These are phyloP conservation scores for Yamadazyma conglobata DNA, from an alignment of 1,139 yeast species.

Conservation along the genomic window DNA sequence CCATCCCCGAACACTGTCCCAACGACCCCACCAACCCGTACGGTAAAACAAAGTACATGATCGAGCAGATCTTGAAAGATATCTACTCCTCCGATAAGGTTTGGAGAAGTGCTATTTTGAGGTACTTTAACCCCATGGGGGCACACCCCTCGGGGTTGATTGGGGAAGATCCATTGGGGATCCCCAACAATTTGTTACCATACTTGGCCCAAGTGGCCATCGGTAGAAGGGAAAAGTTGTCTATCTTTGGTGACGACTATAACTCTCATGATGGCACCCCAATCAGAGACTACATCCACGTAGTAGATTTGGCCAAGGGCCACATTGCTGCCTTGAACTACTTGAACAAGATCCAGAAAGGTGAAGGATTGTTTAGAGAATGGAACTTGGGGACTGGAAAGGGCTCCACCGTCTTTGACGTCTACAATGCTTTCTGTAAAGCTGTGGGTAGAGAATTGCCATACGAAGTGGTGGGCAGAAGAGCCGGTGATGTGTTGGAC, in stretches of 20 bases:
- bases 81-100: constrained; percentile 42
- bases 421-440: constrained; percentile 60
- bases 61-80: constrained; percentile 63
- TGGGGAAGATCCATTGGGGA: constrained; percentile 79
- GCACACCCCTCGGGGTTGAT: constrained; percentile 79
- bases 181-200: constrained; percentile 75
- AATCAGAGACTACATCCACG: constrained; percentile 79
- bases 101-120: constrained; percentile 65
- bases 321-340: constrained; percentile 70
- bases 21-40: constrained; percentile 75
- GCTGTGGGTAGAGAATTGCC: constrained; percentile 71
- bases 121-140: constrained; percentile 83
- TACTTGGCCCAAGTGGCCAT: constrained; percentile 75
- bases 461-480: constrained; percentile 59
- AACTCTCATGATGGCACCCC: constrained; percentile 77
- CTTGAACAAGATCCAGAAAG: constrained; percentile 38
- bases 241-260: constrained; percentile 67
- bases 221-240: constrained; percentile 64
- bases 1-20: constrained; percentile 79
- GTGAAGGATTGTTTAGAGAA: constrained; percentile 58
- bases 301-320: constrained; percentile 78
- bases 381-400: constrained; percentile 86
- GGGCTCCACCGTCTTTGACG: constrained; percentile 76
- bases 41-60: constrained; percentile 66
- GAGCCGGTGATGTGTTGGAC: constrained; percentile 77